Evolutionary conservation across 148 eudicot species (phyloP).

Genomic region (Talinum fruticosum): DNA sequence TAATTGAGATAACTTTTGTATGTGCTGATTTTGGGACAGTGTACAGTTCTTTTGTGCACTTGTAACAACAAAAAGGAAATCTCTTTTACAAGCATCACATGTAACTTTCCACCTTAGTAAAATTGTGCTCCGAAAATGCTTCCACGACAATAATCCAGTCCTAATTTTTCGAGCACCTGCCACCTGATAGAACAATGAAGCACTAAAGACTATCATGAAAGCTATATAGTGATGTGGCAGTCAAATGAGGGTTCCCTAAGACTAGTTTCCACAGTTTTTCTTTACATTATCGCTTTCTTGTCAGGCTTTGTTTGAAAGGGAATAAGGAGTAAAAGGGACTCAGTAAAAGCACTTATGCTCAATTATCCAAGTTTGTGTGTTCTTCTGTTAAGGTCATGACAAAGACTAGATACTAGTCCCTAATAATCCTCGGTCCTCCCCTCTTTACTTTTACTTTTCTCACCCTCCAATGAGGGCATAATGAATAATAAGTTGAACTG

Average conservation of each 20-base stretch:
- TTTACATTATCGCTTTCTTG: neutral
- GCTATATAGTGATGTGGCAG: neutral
- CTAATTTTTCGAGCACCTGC: neutral
- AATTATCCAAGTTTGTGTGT: neutral
- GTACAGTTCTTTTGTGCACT: neutral
- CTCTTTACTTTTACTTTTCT: neutral
- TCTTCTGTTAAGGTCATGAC: neutral
- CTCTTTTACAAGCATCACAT: neutral
- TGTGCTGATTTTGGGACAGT: neutral
- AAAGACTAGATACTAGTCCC: neutral
- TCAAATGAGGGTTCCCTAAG: neutral
- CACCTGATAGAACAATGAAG: neutral
- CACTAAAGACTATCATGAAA: neutral
- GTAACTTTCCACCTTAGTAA: neutral
- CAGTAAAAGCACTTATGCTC: neutral
- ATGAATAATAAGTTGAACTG: neutral
- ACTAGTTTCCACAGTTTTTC: neutral
- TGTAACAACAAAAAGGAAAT: neutral
- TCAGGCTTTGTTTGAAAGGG: neutral
- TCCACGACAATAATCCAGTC: neutral
- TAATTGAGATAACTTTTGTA: neutral
- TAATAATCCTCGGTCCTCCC: neutral
- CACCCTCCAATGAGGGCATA: neutral
- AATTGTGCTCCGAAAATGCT: neutral
- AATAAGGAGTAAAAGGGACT: neutral